Evolutionary conservation across 257 asterid species (phyloP), one percentile per base, ranked within the genome.

Genomic region (Paulownia fortunei): DNA sequence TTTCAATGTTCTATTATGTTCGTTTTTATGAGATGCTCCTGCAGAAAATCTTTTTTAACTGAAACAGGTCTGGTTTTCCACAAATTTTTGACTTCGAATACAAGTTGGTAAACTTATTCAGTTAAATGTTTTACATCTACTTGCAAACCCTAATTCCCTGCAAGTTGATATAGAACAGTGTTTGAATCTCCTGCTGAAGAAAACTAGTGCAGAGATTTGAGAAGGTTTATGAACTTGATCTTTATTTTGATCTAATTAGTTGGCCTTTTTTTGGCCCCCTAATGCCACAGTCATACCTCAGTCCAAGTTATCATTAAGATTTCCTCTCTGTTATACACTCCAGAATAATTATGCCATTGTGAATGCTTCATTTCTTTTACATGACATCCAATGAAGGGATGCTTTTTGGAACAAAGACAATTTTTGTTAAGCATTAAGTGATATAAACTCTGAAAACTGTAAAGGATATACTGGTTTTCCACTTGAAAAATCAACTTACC

Each of bases 121-220:
- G 56, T 36, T 54, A 8, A 54, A 27, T 51, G 41, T 16, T 21
- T 47, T 18, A 12, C 15, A 54, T 34, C 32, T 47, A 21, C 62
- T 76, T 76, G 52, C 74, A 63, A 60, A 8, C 59, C 26, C 42
- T 44, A 68, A 15, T 69, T 46, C 34, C 79, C 56, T 27, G 27
- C 41, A 64, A 2, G 64, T 47, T 2, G 18, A 52, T 18, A 37
- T 36, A 21, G 30, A 16, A 55, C 19, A 16, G 32, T 52, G 36
- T 12, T 52, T 24, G 6, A 3, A 37, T 76, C 51, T 13, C 58
- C 55, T 52, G 47, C 51, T 51, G 37, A 32, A 44, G 23, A 44
- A 67, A 42, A 30, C 19, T 30, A 59, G 26, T 24, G 8, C 24
- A 19, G 67, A 30, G 11, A 23, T 54, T 13, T 66, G 44, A 8